Evolutionary conservation across 441 rosid genomes (phyloP).

Genomic region (Bruguiera hainesii): DNA sequence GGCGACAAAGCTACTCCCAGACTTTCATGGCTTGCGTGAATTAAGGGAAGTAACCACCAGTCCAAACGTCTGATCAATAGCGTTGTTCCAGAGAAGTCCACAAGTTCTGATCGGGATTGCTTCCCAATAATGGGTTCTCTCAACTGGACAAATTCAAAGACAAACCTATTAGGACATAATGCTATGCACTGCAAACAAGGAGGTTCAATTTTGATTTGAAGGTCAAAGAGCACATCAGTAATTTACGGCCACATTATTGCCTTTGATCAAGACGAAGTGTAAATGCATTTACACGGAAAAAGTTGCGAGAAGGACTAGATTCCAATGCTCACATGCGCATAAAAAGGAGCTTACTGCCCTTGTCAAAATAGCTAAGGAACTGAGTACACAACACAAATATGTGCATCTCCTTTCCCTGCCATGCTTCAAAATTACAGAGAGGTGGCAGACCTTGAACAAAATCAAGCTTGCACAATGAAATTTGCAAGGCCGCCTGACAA

Average conservation of each 20-base stretch:
- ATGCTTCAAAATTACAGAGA: too few relatives aligned
- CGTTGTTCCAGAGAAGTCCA: conserved; percentile 73
- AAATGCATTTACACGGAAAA: background rate
- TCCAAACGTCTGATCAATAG: conserved; percentile 74
- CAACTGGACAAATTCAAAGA: conserved; percentile 38
- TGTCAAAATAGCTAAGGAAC: too few relatives aligned
- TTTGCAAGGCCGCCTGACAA: too few relatives aligned
- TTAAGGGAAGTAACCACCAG: conserved; percentile 59
- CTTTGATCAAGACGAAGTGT: background rate
- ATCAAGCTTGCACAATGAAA: too few relatives aligned
- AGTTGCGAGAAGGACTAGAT: background rate
- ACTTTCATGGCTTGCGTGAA: conserved; percentile 59
- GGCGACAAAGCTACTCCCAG: conserved; percentile 4
- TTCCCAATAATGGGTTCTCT: conserved; percentile 57
- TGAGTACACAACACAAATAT: too few relatives aligned
- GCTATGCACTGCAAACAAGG: conserved; percentile 1
- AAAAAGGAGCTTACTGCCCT: background rate
- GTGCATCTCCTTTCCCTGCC: too few relatives aligned
- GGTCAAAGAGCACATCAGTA: background rate
- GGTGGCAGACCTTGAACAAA: too few relatives aligned
- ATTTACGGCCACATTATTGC: background rate
- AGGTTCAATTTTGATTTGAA: background rate
- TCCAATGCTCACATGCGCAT: background rate
- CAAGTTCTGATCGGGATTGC: conserved; percentile 49
- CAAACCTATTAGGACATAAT: conserved; percentile 14